Base-by-base conservation (phyloP, 2,329 filamentous ascomycete species). In the Cadophora malorum region DNA sequence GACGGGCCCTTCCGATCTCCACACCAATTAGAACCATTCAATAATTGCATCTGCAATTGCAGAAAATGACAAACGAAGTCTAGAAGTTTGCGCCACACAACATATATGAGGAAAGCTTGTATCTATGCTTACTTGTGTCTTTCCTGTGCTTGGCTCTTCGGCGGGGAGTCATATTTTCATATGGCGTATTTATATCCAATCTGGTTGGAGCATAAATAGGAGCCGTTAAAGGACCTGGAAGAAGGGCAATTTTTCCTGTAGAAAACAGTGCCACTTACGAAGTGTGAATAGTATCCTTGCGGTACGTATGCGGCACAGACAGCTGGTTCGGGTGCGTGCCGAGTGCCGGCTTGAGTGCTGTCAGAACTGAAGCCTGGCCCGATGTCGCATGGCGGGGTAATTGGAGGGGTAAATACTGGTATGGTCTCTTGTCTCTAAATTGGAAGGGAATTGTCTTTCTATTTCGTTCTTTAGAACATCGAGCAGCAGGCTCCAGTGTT, bases 131-230 rank as follows among this genome's bases (percentile, higher is more conserved):
- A 49, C 45, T 21, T 49, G 21, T 7, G 5, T 49, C 19, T 49
- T 21, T 21, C 21, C n/a, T 49, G 10, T 49, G 7, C n/a, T n/a
- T 45, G 41, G 41, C 41, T 45, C 4, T 45, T 19, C 45, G 45
- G 45, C 45, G 45, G 45, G 45, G 45, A 49, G 19, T 49, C 45
- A 49, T 21, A 49, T 49, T 14, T 49, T 3, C 19, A 21, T 49
- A 21, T 49, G n/a, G 45, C 45, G n/a, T 45, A 19, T 45, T 4
- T 49, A 8, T 49, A 21, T n/a, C 21, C 4, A 4, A 49, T 21
- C 45, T 35, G 55, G 31, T 38, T 58, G 55, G 33, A 58, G 33
- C 55, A n/a, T 58, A 58, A 58, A 23, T 23, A 23, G 14, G 16
- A 38, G 55, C 55, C 55, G 55, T 16, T 7, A 21, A 5, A 49